Evolutionary conservation across 2,329 filamentous ascomycete species (phyloP).

Genomic region (Colletotrichum cuscutae): DNA sequence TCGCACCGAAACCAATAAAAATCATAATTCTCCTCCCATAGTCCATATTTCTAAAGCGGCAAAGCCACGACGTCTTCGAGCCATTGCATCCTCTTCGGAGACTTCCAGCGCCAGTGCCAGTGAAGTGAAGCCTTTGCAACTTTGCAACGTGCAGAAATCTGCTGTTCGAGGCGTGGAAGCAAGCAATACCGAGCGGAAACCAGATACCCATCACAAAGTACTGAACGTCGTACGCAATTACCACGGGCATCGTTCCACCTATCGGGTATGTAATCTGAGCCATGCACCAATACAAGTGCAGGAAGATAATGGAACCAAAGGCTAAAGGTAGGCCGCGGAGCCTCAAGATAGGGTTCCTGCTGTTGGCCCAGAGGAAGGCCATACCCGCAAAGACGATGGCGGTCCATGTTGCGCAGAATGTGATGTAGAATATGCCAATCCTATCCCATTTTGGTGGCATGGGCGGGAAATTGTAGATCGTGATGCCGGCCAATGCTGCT

Average conservation of each 20-base stretch:
- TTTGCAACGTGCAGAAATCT: conserved; percentile 62
- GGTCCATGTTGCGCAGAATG: conserved; percentile 42
- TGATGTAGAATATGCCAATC: conserved; percentile 44
- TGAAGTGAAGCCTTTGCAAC: conserved; percentile 50
- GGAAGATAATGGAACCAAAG: conserved; percentile 50
- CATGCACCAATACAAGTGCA: conserved; percentile 51
- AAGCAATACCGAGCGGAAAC: conserved; percentile 65
- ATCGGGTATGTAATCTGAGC: conserved; percentile 55
- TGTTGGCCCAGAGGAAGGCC: conserved; percentile 46
- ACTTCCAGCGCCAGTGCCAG: neutral
- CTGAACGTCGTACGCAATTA: conserved; percentile 58
- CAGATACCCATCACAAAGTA: conserved; percentile 71
- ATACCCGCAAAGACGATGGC: conserved; percentile 46
- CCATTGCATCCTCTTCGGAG: conserved; percentile 38
- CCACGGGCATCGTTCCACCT: conserved; percentile 50
- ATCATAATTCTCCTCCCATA: conserved; percentile 53
- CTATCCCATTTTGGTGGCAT: conserved; percentile 40
- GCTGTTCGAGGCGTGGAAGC: conserved; percentile 67
- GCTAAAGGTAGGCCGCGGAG: conserved; percentile 53
- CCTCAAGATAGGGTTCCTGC: conserved; percentile 48
- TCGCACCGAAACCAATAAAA: conserved; percentile 58
- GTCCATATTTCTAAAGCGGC: conserved; percentile 47
- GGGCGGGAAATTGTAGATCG: conserved; percentile 44
- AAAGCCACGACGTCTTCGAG: conserved; percentile 44
- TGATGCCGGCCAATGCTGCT: conserved; percentile 28